Base-by-base conservation (phyloP, 768 basidiomycete genomes). In the Dacryopinax primogenitus region DNA sequence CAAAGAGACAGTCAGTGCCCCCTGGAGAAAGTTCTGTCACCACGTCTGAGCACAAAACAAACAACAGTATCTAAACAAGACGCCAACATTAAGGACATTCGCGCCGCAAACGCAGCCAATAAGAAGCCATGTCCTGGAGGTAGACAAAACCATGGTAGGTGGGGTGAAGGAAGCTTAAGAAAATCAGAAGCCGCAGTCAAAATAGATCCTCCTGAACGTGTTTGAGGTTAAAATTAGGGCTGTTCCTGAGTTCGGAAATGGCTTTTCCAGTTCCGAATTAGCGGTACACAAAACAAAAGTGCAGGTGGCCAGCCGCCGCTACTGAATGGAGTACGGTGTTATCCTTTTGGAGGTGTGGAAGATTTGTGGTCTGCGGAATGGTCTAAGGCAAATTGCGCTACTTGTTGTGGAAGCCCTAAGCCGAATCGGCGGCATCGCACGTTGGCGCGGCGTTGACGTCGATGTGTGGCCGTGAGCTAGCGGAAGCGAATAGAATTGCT, bases 21-120 rank as follows among this genome's bases (percentile, higher is more conserved):
- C 51, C 32, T 58, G 51, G 3, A 58, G 30, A 30, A 58, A 58
- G 30, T 58, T 58, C 51, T 58, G 26, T 58, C 21, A 58, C 15
- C 26, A 21, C 18, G 15, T 15, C 13, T 58, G 26, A 58, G 51
- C 23, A 26, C 51, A 30, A 58, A 3, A 13, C 18, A 9, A 9
- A 58, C 18, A 32, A 26, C 21, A 30, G 21, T 9, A 26, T 15
- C 15, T 13, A 18, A 4, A 30, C 12, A 32, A 4, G 51, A 58
- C 26, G 26, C 51, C 26, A 21, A 58, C 51, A 58, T 58, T 58
- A 6, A 58, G 51, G 26, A 58, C 51, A 58, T 58, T 58, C 6
- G 51, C 51, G 9, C 51, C 51, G 51, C 51, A 58, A 21, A 58
- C 51, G 18, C 51, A 58, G 51, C 51, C 51, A 28, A 58, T 58